These are phyloP conservation scores for Akebia trifoliata DNA, from an alignment of 164 flowering plant species.

Conservation along the genomic window DNA sequence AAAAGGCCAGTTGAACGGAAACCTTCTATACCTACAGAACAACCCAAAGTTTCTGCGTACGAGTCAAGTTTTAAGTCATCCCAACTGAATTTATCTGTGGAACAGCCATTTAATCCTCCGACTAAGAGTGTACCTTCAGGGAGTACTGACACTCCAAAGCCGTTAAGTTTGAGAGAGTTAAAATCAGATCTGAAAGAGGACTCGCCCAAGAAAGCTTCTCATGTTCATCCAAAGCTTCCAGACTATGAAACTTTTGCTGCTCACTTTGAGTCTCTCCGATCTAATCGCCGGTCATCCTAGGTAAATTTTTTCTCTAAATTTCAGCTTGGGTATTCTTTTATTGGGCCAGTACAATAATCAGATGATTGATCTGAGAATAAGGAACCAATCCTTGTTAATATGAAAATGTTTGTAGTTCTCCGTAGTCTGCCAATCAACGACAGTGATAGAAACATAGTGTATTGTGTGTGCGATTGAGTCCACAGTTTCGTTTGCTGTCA, in stretches of 20 bases:
- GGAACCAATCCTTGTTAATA: not conserved
- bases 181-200: slow-evolving; percentile 31
- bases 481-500: too few species aligned
- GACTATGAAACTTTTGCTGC: slow-evolving; percentile 72
- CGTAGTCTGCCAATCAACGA: too few species aligned
- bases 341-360: not conserved
- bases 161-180: slow-evolving; percentile 11
- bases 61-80: slow-evolving; percentile 2
- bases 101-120: slow-evolving; percentile 8
- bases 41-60: not conserved
- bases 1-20: slow-evolving; percentile 1
- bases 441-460: too few species aligned
- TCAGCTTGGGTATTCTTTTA: slow-evolving; percentile 7
- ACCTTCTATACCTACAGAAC: slow-evolving; percentile 6
- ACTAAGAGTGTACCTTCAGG: slow-evolving; percentile 7
- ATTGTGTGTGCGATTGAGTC: not conserved
- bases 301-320: not conserved
- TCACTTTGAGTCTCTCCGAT: slow-evolving; percentile 47
- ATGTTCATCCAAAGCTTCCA: slow-evolving; percentile 97
- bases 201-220: slow-evolving; percentile 43
- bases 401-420: too few species aligned
- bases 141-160: slow-evolving; percentile 18
- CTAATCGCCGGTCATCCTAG: slow-evolving; percentile 31
- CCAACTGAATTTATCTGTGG: slow-evolving; percentile 1
- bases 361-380: not conserved